These are phyloP conservation scores for Geotrichum carabidarum DNA, from an alignment of 1,139 yeast species.

Conservation along the genomic window DNA sequence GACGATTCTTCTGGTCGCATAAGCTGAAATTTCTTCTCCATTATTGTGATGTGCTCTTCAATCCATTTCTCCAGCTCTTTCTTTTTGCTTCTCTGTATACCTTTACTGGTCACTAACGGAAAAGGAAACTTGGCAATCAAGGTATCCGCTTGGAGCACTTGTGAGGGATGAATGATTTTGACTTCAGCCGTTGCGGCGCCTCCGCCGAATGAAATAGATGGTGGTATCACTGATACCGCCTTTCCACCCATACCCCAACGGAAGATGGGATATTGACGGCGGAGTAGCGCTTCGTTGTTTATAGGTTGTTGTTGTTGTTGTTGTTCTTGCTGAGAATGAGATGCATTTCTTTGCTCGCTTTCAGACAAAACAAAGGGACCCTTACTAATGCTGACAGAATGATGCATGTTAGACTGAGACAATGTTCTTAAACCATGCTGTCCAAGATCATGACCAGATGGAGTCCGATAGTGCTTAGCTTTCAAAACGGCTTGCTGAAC, in stretches of 20 bases:
- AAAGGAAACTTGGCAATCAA: slow-evolving; percentile 51
- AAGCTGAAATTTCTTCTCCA: slow-evolving; percentile 19
- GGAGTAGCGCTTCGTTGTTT: slow-evolving; percentile 34
- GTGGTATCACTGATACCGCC: slow-evolving; percentile 46
- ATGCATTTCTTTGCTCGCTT: neutral
- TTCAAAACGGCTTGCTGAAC: slow-evolving; percentile 21
- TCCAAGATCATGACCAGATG: slow-evolving; percentile 7
- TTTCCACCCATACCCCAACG: slow-evolving; percentile 57
- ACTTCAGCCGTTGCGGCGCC: slow-evolving; percentile 30
- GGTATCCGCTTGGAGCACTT: slow-evolving; percentile 34
- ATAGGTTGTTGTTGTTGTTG: slow-evolving; percentile 20
- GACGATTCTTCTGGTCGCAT: slow-evolving; percentile 17
- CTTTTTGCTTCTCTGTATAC: slow-evolving; percentile 47
- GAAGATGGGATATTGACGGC: slow-evolving; percentile 72
- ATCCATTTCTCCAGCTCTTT: slow-evolving; percentile 66
- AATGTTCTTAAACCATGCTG: neutral
- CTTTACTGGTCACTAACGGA: slow-evolving; percentile 45
- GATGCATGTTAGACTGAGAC: neutral
- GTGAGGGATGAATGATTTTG: slow-evolving; percentile 29
- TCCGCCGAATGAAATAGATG: slow-evolving; percentile 34
- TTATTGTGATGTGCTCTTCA: slow-evolving; percentile 22
- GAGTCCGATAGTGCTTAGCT: slow-evolving; percentile 16
- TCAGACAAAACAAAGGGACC: neutral
- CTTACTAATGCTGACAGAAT: neutral
- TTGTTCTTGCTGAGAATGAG: neutral